Evolutionary conservation across 805 yeast species (phyloP), one percentile per base, ranked within the genome.

Genomic region (Candida pseudoglaebosa): DNA sequence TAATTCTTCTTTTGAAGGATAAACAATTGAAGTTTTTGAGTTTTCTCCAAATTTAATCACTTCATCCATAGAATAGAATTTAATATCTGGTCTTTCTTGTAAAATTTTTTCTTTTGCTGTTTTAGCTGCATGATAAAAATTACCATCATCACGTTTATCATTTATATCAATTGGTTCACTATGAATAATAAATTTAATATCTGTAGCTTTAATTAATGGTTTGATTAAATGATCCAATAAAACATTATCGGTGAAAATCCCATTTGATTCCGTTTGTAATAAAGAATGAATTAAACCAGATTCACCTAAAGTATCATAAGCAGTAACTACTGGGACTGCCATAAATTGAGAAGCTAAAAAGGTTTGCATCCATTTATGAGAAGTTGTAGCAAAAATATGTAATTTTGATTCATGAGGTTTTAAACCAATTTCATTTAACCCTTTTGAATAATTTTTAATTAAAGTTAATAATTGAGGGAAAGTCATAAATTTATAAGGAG

Each of bases 301-400:
- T 62, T 88, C 95, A 41, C 97, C 97, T 48, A 90, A 72, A 31
- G 96, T 88, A 61, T 90, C 97, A 62, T 93, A 93, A 28, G 99
- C 98, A 12, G 99, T 93, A 29, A 89, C 98, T 41, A 84, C 75
- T 17, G 98, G 85, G 43, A 93, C 82, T 36, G 75, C 65, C 62
- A 88, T 96, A 37, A 89, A 70, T 51, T 78, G 77, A 38, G 87
- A 74, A 12, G 90, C 96, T 42, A 87, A 61, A 47, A 80, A 91
- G 22, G 86, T 76, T 65, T 86, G 84, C 87, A 91, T 77, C 98
- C 98, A 91, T 56, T 78, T 79, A 40, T 78, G 82, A 12, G 95
- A 84, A 10, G 99, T 93, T 15, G 85, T 62, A 18, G 96, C 96
- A 64, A 82, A 93, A 39, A 91, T 75, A 61, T 89, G 96, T 50